A percentile compares a stretch with the other conserved stretches of the same genome.
These are phyloP conservation scores for Arabis alpina DNA, from an alignment of 345 rosid genomes.

Conservation along the genomic window DNA sequence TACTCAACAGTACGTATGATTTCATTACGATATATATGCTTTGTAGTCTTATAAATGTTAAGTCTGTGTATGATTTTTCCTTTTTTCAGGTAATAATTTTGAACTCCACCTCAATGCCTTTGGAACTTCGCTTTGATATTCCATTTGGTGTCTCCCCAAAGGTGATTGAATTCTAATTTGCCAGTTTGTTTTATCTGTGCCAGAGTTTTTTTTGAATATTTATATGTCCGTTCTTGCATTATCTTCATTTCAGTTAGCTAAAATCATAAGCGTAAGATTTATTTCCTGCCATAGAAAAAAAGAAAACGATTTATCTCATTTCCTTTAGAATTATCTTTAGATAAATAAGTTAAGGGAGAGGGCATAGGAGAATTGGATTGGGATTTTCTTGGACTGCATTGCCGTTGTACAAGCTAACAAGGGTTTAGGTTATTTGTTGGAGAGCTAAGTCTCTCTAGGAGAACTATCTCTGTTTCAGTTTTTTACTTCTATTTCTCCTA, in stretches of 20 bases:
- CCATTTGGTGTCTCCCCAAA: conserved; percentile 94
- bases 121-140: conserved; percentile 93
- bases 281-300: not conserved
- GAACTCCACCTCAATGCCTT: conserved; percentile 75
- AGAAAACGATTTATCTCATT: conserved; percentile 6
- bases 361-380: conserved; percentile 10
- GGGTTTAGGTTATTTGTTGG: conserved; percentile 22
- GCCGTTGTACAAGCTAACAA: conserved; percentile 18
- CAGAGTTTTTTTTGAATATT: not conserved
- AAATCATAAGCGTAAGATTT: conserved; percentile 14
- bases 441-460: conserved; percentile 4
- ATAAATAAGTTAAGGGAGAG: conserved; percentile 12
- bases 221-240: conserved; percentile 10
- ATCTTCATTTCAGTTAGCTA: conserved; percentile 13
- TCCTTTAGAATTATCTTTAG: conserved; percentile 11
- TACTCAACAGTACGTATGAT: conserved; percentile 80
- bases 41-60: conserved; percentile 15
- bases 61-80: conserved; percentile 32
- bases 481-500: not conserved
- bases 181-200: conserved; percentile 17
- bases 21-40: conserved; percentile 2
- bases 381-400: conserved; percentile 17
- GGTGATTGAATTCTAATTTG: conserved; percentile 49
- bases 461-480: conserved; percentile 23
- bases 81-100: conserved; percentile 73